Evolutionary conservation across 2,329 filamentous ascomycete species (phyloP).

Genomic region (Xylariaceae sp.): DNA sequence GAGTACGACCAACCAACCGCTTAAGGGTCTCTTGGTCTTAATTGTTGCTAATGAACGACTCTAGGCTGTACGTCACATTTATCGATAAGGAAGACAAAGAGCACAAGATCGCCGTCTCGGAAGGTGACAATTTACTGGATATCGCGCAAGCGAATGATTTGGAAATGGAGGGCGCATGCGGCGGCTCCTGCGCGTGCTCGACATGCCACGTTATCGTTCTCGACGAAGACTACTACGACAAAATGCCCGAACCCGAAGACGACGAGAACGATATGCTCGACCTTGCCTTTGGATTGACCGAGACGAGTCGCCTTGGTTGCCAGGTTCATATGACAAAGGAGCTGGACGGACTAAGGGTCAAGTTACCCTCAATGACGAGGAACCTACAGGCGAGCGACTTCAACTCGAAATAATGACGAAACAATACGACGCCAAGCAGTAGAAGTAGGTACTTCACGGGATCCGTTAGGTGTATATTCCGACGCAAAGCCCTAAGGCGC

Average conservation of each 20-base stretch:
- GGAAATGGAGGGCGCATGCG: slow-evolving; percentile 98
- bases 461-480: slow-evolving; percentile 5
- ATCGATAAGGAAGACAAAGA: slow-evolving; percentile 86
- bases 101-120: slow-evolving; percentile 78
- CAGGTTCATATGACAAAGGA: slow-evolving; percentile 93
- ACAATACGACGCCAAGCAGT: slow-evolving; percentile 2
- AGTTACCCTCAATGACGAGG: slow-evolving; percentile 89
- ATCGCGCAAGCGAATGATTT: slow-evolving; percentile 94
- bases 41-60: slow-evolving; percentile 19
- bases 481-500: background rate
- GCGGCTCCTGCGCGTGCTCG: slow-evolving; percentile 90
- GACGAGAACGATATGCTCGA: slow-evolving; percentile 93
- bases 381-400: slow-evolving; percentile 98
- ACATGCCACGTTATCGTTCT: slow-evolving; percentile 90
- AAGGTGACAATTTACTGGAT: slow-evolving; percentile 92
- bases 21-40: slow-evolving; percentile 19
- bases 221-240: slow-evolving; percentile 75
- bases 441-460: background rate
- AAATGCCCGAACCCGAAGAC: slow-evolving; percentile 78
- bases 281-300: slow-evolving; percentile 86
- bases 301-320: slow-evolving; percentile 83
- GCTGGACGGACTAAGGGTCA: slow-evolving; percentile 84
- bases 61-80: slow-evolving; percentile 86
- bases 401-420: slow-evolving; percentile 33
- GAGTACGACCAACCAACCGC: slow-evolving; percentile 66